phyloP scores from a whole-genome alignment of 345 rosid genomes.

The Murraya paniculata region DNA sequence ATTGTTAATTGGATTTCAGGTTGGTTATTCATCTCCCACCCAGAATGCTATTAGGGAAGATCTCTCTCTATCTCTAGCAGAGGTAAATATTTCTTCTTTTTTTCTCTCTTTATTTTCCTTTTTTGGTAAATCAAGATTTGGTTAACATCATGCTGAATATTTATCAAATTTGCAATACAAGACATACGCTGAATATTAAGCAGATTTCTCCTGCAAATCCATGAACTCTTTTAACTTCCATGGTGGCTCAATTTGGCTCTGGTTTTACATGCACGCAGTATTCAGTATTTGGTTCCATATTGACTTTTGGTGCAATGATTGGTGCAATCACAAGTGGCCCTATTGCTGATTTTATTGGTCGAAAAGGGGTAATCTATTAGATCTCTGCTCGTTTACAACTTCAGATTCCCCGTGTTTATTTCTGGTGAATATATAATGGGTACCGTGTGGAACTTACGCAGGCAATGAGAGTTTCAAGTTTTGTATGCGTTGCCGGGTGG shows the following conservation, averaged over 20 bases:
- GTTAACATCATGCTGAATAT: no score
- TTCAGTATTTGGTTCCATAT: constrained; percentile 79
- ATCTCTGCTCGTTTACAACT: neutral
- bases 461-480: constrained; percentile 79
- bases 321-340: constrained; percentile 90
- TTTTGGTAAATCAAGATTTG: no score
- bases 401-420: neutral
- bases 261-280: constrained; percentile 40
- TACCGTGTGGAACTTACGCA: constrained; percentile 28
- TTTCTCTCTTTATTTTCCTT: no score
- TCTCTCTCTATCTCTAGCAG: constrained; percentile 57
- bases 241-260: constrained; percentile 4
- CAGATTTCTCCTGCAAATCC: neutral
- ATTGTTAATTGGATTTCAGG: constrained; percentile 42
- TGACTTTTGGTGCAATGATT: constrained; percentile 93
- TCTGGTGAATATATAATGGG: neutral
- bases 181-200: neutral
- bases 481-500: constrained; percentile 78
- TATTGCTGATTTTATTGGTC: constrained; percentile 76
- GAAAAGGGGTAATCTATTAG: constrained; percentile 65
- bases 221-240: neutral
- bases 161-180: neutral
- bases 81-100: constrained; percentile 31
- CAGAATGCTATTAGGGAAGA: constrained; percentile 77
- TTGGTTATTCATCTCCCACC: constrained; percentile 86